These are phyloP conservation scores for Fusarium buharicum DNA, from an alignment of 2,329 filamentous ascomycete species.

Conservation along the genomic window DNA sequence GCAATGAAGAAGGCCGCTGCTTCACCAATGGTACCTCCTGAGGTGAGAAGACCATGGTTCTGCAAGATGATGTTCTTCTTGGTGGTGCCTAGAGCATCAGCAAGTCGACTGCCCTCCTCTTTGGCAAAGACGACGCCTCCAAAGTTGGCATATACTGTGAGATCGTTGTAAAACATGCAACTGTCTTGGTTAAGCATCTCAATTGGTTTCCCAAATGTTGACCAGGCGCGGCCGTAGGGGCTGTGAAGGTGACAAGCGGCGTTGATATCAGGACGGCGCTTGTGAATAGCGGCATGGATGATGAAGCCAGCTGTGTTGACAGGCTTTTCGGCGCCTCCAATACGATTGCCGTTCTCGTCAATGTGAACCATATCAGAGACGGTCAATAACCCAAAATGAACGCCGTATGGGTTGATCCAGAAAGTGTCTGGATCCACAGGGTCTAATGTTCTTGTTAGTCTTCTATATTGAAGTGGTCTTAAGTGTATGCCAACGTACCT, in stretches of 20 bases:
- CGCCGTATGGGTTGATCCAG: conserved; percentile 67
- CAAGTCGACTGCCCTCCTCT: conserved; percentile 71
- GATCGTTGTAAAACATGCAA: conserved; percentile 69
- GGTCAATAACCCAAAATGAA: conserved; percentile 72
- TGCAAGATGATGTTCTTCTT: conserved; percentile 71
- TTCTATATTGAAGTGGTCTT: rapidly evolving
- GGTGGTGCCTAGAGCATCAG: conserved; percentile 65
- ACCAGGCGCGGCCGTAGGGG: conserved; percentile 72
- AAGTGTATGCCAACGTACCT: conserved; percentile 5
- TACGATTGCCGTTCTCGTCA: conserved; percentile 65
- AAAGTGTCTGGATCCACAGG: conserved; percentile 50
- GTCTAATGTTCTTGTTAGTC: conserved; percentile 41
- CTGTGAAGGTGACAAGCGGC: conserved; percentile 75
- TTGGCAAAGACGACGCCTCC: conserved; percentile 63
- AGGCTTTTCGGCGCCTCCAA: conserved; percentile 68
- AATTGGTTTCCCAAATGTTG: conserved; percentile 67
- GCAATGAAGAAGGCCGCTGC: conserved; percentile 75
- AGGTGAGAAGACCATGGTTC: conserved; percentile 76
- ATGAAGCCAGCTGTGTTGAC: conserved; percentile 75
- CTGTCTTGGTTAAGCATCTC: conserved; percentile 77
- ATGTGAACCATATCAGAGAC: conserved; percentile 75
- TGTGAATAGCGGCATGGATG: conserved; percentile 74
- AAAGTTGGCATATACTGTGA: conserved; percentile 69
- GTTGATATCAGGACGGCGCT: conserved; percentile 69
- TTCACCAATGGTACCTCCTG: conserved; percentile 75